A percentile compares a stretch with the other conserved stretches of the same genome.
phyloP scores from a whole-genome alignment of 2,329 filamentous ascomycete genomes.

The Botrytis elliptica region DNA sequence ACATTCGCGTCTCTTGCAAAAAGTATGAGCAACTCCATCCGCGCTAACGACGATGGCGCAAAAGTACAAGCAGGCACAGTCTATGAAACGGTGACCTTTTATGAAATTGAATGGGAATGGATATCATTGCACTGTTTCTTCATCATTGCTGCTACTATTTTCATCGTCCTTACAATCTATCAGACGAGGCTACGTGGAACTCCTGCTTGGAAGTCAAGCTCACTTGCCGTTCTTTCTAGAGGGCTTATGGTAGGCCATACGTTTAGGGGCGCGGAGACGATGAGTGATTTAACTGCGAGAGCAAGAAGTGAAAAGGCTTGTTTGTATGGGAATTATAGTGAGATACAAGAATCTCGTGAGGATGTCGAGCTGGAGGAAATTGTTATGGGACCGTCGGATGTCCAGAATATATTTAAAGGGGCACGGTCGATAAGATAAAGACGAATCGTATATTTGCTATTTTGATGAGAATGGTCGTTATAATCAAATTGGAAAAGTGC shows the following conservation, averaged over 20 bases:
- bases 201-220: constrained; percentile 11
- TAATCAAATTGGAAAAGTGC: not conserved
- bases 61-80: not conserved
- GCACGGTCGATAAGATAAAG: not conserved
- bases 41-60: not conserved
- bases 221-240: constrained; percentile 9
- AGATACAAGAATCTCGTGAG: not conserved
- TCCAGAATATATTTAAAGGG: not conserved
- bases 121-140: constrained; percentile 9
- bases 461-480: not conserved
- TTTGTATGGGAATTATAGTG: not conserved
- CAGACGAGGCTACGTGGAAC: constrained; percentile 6
- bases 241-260: not conserved
- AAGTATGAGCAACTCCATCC: constrained; percentile 14
- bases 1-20: constrained; percentile 9
- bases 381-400: not conserved
- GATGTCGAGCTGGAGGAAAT: constrained; percentile 12
- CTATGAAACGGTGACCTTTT: not conserved
- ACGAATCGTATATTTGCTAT: not conserved
- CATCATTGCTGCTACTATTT: not conserved
- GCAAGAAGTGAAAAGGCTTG: constrained; percentile 5
- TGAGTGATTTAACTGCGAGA: not conserved
- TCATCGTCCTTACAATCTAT: not conserved
- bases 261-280: constrained; percentile 5
- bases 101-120: constrained; percentile 6